A percentile compares a stretch with the other conserved stretches of the same genome.
These are phyloP conservation scores for Colletotrichum noveboracense DNA, from an alignment of 2,329 filamentous ascomycete genomes.

Conservation along the genomic window DNA sequence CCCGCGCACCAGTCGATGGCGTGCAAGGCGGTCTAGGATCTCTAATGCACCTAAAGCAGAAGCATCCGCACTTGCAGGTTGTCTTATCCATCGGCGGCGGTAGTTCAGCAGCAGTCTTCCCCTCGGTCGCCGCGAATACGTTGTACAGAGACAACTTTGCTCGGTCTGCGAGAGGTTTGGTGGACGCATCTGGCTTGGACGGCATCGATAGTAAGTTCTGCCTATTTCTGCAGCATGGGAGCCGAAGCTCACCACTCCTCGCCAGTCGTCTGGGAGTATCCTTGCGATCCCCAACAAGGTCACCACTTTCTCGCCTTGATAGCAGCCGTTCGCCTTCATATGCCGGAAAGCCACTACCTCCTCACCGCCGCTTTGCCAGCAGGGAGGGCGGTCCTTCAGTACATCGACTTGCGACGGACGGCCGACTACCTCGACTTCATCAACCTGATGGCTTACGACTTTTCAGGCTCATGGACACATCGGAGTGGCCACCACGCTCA, in stretches of 20 bases:
- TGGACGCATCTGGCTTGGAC: slow-evolving; percentile 68
- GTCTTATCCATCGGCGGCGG: slow-evolving; percentile 79
- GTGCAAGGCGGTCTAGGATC: slow-evolving; percentile 74
- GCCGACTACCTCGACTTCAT: slow-evolving; percentile 74
- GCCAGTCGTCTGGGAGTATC: slow-evolving; percentile 83
- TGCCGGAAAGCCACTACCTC: slow-evolving; percentile 73
- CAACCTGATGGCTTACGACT: slow-evolving; percentile 84
- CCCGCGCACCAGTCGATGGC: slow-evolving; percentile 74
- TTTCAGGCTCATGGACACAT: slow-evolving; percentile 72
- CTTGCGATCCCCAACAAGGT: slow-evolving; percentile 69
- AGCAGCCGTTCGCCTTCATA: slow-evolving; percentile 66
- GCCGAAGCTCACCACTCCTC: slow-evolving; percentile 3
- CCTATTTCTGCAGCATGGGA: not conserved
- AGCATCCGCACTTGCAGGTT: slow-evolving; percentile 74
- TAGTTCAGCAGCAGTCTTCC: slow-evolving; percentile 68
- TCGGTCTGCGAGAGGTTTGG: slow-evolving; percentile 67
- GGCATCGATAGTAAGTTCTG: slow-evolving; percentile 69
- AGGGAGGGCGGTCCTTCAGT: slow-evolving; percentile 66
- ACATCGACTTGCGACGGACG: slow-evolving; percentile 70
- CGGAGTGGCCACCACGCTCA: slow-evolving; percentile 78
- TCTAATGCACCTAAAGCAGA: slow-evolving; percentile 73
- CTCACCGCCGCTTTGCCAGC: slow-evolving; percentile 77
- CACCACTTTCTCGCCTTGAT: slow-evolving; percentile 74
- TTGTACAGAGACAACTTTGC: slow-evolving; percentile 72
- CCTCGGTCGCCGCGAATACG: slow-evolving; percentile 67